Conservation (phyloP, 805 yeast species). For the Saccharomycopsis amapae region DNA sequence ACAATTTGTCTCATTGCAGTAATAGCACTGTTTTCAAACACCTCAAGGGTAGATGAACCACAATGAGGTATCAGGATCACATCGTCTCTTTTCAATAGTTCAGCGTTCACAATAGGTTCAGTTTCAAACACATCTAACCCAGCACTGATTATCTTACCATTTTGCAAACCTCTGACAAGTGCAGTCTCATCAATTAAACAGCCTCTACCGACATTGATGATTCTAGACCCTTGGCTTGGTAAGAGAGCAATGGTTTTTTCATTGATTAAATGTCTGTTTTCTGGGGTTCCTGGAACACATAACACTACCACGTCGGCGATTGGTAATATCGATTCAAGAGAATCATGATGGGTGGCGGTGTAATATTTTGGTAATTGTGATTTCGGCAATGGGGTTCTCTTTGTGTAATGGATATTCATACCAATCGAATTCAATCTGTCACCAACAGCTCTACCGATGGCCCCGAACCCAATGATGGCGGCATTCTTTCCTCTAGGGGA, state of each 20-base stretch:
- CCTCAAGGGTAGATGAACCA: conserved; percentile 49
- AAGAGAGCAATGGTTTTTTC: conserved; percentile 33
- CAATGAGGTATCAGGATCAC: conserved; percentile 55
- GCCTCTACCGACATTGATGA: conserved; percentile 79
- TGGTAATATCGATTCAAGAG: conserved; percentile 30
- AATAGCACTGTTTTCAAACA: conserved; percentile 38
- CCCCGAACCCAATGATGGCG: conserved; percentile 55
- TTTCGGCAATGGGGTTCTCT: conserved; percentile 34
- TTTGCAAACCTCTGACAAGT: conserved; percentile 46
- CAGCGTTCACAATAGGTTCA: conserved; percentile 40
- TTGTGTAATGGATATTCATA: conserved; percentile 52
- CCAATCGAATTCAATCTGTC: conserved; percentile 43
- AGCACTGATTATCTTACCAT: conserved; percentile 58
- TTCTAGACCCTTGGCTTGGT: conserved; percentile 33
- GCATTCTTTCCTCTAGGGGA: conserved; percentile 47
- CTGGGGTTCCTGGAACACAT: conserved; percentile 50
- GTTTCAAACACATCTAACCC: conserved; percentile 65
- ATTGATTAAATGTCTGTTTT: conserved; percentile 44
- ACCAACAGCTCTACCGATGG: conserved; percentile 51
- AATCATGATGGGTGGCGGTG: conserved; percentile 30
- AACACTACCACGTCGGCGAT: conserved; percentile 47
- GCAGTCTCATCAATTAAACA: conserved; percentile 67
- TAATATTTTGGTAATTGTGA: conserved; percentile 25
- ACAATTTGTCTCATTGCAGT: conserved; percentile 40
- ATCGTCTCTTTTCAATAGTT: conserved; percentile 31